Conservation (phyloP, 768 basidiomycete genomes). For the Russula brevipes region DNA sequence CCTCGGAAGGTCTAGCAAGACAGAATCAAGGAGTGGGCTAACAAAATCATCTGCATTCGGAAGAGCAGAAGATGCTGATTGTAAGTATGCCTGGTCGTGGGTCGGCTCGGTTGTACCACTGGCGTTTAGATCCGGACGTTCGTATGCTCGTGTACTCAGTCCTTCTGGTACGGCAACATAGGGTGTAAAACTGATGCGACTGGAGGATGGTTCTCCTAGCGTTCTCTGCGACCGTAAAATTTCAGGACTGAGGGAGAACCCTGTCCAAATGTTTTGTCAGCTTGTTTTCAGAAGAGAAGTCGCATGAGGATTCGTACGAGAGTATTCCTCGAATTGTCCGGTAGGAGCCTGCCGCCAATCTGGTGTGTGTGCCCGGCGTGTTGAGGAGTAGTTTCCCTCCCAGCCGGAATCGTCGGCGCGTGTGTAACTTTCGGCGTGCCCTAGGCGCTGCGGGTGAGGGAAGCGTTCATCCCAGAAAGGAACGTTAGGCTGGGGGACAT, state of each 20-base stretch:
- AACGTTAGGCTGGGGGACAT: slow-evolving; percentile 5
- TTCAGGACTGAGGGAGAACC: background rate
- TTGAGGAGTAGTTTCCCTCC: background rate
- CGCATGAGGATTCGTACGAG: slow-evolving; percentile 4
- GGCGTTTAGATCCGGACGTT: background rate
- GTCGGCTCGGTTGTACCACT: background rate
- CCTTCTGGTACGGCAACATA: slow-evolving; percentile 14
- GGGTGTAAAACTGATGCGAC: slow-evolving; percentile 15
- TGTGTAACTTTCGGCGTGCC: slow-evolving; percentile 25
- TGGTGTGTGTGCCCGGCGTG: slow-evolving; percentile 7
- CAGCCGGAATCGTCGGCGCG: slow-evolving; percentile 19
- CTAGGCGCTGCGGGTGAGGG: slow-evolving; percentile 13
- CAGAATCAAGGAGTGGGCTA: slow-evolving; percentile 15
- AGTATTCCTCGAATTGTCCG: background rate
- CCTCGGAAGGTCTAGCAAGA: slow-evolving; percentile 6
- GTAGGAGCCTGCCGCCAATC: slow-evolving; percentile 14
- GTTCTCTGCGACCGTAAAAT: slow-evolving; percentile 11
- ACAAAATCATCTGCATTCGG: slow-evolving; percentile 9
- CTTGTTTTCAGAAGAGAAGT: no score
- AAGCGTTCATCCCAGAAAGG: slow-evolving; percentile 14
- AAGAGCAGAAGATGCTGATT: background rate
- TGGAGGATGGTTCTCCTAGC: slow-evolving; percentile 15
- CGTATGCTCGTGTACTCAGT: background rate
- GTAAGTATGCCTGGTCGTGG: slow-evolving; percentile 7
- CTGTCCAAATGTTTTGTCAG: slow-evolving; percentile 4